phyloP scores from a whole-genome alignment of 176 grass and related monocot genomes.

The Pontederia paniculata region DNA sequence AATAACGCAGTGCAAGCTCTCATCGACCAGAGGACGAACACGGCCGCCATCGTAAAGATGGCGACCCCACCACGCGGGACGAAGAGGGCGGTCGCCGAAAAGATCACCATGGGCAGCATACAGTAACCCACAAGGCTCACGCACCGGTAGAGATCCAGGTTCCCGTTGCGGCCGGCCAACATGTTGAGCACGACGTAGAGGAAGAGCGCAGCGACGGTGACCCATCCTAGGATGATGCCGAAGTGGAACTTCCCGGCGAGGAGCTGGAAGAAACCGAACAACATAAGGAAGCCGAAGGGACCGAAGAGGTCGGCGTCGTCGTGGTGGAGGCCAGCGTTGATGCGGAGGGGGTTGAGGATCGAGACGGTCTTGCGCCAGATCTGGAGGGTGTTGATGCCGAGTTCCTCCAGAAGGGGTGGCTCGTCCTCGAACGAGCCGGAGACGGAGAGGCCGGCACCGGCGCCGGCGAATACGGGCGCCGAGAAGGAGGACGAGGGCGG shows the following conservation, averaged over 20 bases:
- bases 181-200: conserved; percentile 90
- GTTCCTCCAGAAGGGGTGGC: conserved; percentile 87
- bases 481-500: conserved; percentile 38
- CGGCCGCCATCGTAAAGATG: conserved; percentile 60
- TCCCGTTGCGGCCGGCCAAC: conserved; percentile 65
- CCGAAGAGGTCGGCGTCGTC: conserved; percentile 85
- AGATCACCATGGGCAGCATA: conserved; percentile 96
- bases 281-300: conserved; percentile 79
- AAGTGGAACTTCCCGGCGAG: conserved; percentile 88
- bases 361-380: conserved; percentile 93
- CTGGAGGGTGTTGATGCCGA: conserved; percentile 97
- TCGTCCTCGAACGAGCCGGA: conserved; percentile 66
- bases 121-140: conserved; percentile 85
- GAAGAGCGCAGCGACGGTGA: conserved; percentile 72
- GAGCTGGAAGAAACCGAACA: conserved; percentile 93
- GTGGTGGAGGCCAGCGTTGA: conserved; percentile 67
- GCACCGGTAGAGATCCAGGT: conserved; percentile 73
- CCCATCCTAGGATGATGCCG: conserved; percentile 89
- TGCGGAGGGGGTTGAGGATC: conserved; percentile 80
- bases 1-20: conserved; percentile 75
- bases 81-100: conserved; percentile 74
- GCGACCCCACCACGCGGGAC: conserved; percentile 51
- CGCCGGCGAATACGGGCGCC: conserved; percentile 21
- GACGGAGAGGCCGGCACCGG: conserved; percentile 24
- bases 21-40: conserved; percentile 74